phyloP scores from a whole-genome alignment of 176 grass and related monocot genomes.

The maize (Zea mays) region Zm-B73-REFERENCE-NAM-5.0 NC_050102.1:169449001-169449500 shows the following conservation, averaged over 20 bases:
- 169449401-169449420: background rate
- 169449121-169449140: background rate
- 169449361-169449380: background rate
- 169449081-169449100: background rate
- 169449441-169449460: slow-evolving; percentile 4
- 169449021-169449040: background rate
- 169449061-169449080: background rate
- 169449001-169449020: background rate
- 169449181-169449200: background rate
- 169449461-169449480: background rate
- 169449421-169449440: background rate
- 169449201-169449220: background rate
- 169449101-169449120: background rate
- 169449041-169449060: background rate
- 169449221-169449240: background rate
- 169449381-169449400: background rate
- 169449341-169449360: background rate
- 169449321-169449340: background rate
- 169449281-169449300: slow-evolving; percentile 13
- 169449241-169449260: background rate
- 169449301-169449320: background rate
- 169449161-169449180: background rate
- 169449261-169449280: background rate
- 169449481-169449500: slow-evolving; percentile 25
- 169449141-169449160: background rate